A percentile compares a stretch with the other conserved stretches of the same genome.
phyloP scores from a whole-genome alignment of 2,329 filamentous ascomycete genomes.

The Aspergillus unguis region DNA sequence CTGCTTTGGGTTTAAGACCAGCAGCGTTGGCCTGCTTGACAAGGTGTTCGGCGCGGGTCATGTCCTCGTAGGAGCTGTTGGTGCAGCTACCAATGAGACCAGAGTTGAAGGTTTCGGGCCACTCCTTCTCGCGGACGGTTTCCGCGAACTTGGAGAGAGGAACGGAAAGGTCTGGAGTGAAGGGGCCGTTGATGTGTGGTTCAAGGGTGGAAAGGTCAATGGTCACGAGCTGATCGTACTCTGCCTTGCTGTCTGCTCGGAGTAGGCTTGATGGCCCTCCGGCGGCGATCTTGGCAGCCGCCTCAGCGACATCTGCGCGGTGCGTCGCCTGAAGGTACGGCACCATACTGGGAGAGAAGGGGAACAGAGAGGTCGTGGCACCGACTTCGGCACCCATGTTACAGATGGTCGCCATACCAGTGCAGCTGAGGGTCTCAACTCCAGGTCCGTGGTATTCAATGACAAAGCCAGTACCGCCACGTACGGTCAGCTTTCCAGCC shows the following conservation, averaged over 20 bases:
- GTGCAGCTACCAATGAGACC: conserved; percentile 97
- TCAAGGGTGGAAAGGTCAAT: conserved; percentile 89
- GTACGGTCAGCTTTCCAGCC: conserved; percentile 84
- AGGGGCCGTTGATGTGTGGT: conserved; percentile 94
- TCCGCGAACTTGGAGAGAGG: conserved; percentile 87
- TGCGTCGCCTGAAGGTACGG: conserved; percentile 86
- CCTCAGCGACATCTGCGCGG: conserved; percentile 65
- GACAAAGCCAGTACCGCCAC: conserved; percentile 89
- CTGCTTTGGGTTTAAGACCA: conserved; percentile 82
- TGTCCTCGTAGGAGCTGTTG: conserved; percentile 98
- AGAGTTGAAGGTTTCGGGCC: conserved; percentile 87
- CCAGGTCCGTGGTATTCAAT: conserved; percentile 93
- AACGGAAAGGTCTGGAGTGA: conserved; percentile 92
- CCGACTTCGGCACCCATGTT: conserved; percentile 91
- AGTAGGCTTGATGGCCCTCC: conserved; percentile 63
- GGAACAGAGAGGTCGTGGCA: conserved; percentile 94
- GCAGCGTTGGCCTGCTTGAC: conserved; percentile 86
- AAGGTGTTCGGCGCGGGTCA: conserved; percentile 90
- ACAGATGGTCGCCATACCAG: conserved; percentile 86
- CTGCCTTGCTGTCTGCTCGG: conserved; percentile 71
- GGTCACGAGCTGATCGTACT: conserved; percentile 87
- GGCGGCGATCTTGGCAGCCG: conserved; percentile 61
- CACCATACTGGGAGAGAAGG: conserved; percentile 78
- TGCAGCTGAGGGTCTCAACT: conserved; percentile 82
- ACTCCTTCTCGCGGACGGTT: conserved; percentile 76